Conservation (phyloP, 805 yeast genomes). For the Ogataea nakhonphanomensis region DNA sequence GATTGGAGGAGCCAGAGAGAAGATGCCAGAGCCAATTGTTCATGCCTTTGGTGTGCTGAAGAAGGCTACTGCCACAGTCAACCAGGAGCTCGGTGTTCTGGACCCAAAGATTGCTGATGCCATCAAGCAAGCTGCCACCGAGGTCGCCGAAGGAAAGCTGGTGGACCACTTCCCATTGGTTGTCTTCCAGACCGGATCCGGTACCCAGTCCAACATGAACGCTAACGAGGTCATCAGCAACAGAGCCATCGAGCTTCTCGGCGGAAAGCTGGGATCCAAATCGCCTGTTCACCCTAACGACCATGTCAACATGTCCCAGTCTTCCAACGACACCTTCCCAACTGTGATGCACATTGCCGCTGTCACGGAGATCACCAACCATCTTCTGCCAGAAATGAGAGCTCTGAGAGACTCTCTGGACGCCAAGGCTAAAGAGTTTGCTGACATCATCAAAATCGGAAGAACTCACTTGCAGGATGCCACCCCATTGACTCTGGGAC, state of each 20-base stretch:
- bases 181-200: conserved; percentile 98
- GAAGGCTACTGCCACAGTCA: conserved; percentile 92
- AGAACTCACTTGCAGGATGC: conserved; percentile 99
- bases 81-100: conserved; percentile 72
- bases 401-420: conserved; percentile 75
- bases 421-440: conserved; percentile 77
- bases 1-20: conserved; percentile 90
- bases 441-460: conserved; percentile 92
- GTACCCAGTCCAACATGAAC: conserved; percentile 98
- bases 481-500: conserved; percentile 96
- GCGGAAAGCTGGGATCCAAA: conserved; percentile 90
- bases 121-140: conserved; percentile 91
- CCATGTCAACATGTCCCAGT: conserved; percentile 97
- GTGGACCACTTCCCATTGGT: conserved; percentile 95
- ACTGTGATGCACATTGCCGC: conserved; percentile 99
- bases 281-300: conserved; percentile 97
- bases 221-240: conserved; percentile 98
- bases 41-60: conserved; percentile 91
- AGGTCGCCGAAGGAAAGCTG: conserved; percentile 88
- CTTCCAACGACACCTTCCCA: conserved; percentile 99
- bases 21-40: conserved; percentile 87
- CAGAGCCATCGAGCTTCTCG: conserved; percentile 94
- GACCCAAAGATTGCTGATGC: conserved; percentile 83
- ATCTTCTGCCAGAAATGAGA: conserved; percentile 76
- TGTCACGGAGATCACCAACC: conserved; percentile 75